Conservation (phyloP, 2,329 filamentous ascomycete species). For the Fusarium hostae region DNA sequence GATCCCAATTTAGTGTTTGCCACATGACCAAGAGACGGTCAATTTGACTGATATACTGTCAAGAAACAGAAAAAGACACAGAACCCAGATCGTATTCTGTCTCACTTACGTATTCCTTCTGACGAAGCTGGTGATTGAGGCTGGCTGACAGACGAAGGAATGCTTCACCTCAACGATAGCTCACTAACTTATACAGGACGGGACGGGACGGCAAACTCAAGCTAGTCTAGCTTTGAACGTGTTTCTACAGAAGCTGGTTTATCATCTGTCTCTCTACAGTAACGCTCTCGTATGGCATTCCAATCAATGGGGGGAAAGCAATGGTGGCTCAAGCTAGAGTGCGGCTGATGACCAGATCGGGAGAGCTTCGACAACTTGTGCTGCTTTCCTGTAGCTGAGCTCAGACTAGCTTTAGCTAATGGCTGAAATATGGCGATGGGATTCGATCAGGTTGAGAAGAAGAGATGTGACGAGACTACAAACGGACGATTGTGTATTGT, state of each 20-base stretch:
- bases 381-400: background rate
- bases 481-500: background rate
- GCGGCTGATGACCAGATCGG: background rate
- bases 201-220: background rate
- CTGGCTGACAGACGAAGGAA: background rate
- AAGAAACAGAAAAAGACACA: accelerated
- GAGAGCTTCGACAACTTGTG: background rate
- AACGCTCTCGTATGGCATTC: background rate
- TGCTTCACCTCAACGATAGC: background rate
- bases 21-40: background rate
- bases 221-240: background rate
- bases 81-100: background rate
- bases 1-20: background rate
- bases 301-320: background rate
- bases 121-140: background rate
- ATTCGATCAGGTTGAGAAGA: background rate
- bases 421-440: background rate
- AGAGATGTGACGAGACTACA: background rate
- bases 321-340: background rate
- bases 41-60: background rate
- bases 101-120: background rate
- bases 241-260: background rate
- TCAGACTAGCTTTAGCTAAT: background rate
- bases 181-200: background rate
- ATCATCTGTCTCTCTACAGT: background rate